Evolutionary conservation across 2,329 filamentous ascomycete species (phyloP).

Genomic region (Tolypocladium ovalisporum): DNA sequence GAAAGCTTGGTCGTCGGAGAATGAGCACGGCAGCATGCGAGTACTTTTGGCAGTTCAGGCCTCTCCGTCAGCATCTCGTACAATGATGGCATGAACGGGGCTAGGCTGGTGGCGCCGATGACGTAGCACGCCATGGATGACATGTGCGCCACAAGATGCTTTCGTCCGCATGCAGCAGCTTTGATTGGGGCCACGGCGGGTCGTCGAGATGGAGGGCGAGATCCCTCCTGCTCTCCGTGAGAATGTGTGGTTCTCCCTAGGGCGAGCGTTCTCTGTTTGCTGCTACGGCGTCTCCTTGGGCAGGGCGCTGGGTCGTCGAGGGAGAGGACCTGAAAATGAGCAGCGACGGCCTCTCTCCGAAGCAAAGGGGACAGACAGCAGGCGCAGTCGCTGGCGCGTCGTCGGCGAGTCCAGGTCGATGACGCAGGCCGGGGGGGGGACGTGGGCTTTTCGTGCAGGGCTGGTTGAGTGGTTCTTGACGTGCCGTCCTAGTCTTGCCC

Average conservation of each 20-base stretch:
- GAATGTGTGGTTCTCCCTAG: no score
- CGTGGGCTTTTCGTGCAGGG: conserved; percentile 10
- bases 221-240: neutral
- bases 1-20: neutral
- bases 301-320: no score
- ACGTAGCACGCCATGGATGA: neutral
- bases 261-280: no score
- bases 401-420: conserved; percentile 19
- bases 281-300: no score
- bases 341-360: no score
- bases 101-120: neutral
- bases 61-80: neutral
- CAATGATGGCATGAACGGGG: neutral
- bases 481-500: neutral
- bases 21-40: neutral
- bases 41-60: neutral
- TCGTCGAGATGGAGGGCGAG: neutral
- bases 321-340: no score
- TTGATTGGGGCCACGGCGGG: neutral
- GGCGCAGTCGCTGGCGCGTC: neutral
- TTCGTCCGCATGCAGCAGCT: neutral
- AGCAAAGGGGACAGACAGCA: no score
- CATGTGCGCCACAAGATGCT: neutral
- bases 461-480: conserved; percentile 5
- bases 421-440: conserved; percentile 15